Base-by-base conservation (phyloP, 1,139 yeast genomes). In the Geotrichum australiense region DNA sequence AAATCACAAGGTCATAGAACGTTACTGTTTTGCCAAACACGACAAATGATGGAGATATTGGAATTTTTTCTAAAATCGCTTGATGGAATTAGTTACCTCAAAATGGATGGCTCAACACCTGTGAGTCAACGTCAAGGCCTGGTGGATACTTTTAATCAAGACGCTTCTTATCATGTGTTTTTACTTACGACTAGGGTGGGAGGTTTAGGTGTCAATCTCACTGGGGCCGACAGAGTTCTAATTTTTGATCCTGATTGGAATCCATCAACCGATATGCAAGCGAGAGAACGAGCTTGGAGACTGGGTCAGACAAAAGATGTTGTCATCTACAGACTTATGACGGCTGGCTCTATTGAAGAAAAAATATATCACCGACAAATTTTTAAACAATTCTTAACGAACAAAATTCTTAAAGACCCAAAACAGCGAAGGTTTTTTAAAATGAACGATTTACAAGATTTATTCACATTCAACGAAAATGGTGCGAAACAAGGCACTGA, bases 201-300 rank as follows among this genome's bases (percentile, higher is more conserved):
- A 20, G 98, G 98, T 0, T 67, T 91, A 35, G 98, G 98, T 18
- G 85, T 91, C 1, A 91, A 91, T 59, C 63, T 91, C 38, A 91
- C 96, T 0, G 97, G 97, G 3, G 98, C 98, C 0, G 91, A 87
- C 53, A 66, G 98, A 41, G 96, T 91, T 5, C 86, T 91, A 15
- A 91, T 91, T 14, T 91, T 73, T 58, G 98, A 91, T 56, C 98
- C 98, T 0, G 98, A 91, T 60, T 91, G 98, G 98, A 91, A 91
- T 56, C 98, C 98, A 0, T 86, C 96, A 0, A 91, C 97, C 0
- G 98, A 91, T 65, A 74, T 91, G 50, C 98, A 91, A 61, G 98
- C 98, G 0, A 68, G 98, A 49, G 98, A 91, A 61, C 65, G 98
- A 39, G 97, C 97, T 0, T 91, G 98, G 98, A 70, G 98, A 52